Base-by-base conservation (phyloP, 2,329 filamentous ascomycete genomes). In the Phyllosticta citriasiana region DNA sequence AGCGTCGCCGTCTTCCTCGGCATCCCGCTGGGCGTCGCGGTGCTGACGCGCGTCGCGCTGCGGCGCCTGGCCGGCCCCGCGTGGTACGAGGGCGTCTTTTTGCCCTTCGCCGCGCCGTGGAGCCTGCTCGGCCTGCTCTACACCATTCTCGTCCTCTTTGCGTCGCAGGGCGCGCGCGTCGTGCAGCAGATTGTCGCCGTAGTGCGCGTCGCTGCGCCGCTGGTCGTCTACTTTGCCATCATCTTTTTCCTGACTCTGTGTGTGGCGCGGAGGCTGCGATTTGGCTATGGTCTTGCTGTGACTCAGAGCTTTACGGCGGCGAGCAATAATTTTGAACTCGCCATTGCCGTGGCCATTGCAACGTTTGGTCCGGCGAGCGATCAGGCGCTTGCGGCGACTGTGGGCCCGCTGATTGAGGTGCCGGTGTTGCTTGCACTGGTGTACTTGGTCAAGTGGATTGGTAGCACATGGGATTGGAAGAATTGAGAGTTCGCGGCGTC, bases 241-340 rank as follows among this genome's bases (percentile, higher is more conserved):
- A 83, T 94, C 61, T 96, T 96, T 76, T 83, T 84, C 55, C 67
- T 78, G 2, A 94, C 89, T 0, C 76, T 94, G 1, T 77, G 77
- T 53, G 74, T 86, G 1, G 81, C 84, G 2, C 78, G 80, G 56
- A 80, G 78, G n/a, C 74, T 87, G n/a, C 88, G 89, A 0, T 91
- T 91, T 62, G 84, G 84, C 0, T 95, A 95, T 70, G 80, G 80
- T 40, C 71, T 91, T 0, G 81, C 82, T 1, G 80, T 82, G 10
- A 93, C 90, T 1, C 90, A 95, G 74, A 91, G 88, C 69, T 94
- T 96, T 68, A 95, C 89, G 0, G 92, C 90, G 0, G 88, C 89
- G 0, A 96, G 91, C 71, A 96, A 96, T 70, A 96, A 96, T 71
- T 96, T 96, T 68, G 91, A 96, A 76, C 77, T 96, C 25, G 90